Conservation (phyloP, 352 stramenopile genomes). For the Pythium phragmiticola region DNA sequence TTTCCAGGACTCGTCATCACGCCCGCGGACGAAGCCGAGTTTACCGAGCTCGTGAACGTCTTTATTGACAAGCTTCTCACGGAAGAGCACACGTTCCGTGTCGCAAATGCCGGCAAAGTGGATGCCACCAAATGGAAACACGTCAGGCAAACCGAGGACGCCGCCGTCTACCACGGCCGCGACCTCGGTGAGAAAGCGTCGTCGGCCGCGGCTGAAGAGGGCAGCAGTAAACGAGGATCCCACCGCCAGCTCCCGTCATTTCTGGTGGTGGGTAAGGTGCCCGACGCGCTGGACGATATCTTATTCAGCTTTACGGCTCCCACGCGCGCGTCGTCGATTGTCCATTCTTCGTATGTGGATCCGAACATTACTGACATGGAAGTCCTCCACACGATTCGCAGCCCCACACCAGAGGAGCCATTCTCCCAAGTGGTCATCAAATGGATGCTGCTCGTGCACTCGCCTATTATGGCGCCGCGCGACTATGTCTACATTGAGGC, state of each 20-base stretch:
- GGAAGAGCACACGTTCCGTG: constrained; percentile 12
- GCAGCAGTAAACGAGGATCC: too few species aligned
- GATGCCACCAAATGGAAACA: constrained; percentile 26
- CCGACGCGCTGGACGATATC: constrained; percentile 14
- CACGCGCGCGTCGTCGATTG: constrained; percentile 8
- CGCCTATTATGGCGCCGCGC: constrained; percentile 25
- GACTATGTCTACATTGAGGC: constrained; percentile 55
- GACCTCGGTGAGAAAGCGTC: not conserved
- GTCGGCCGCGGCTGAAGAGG: not conserved
- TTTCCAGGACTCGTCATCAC: constrained; percentile 11
- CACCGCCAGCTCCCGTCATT: constrained; percentile 4
- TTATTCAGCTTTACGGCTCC: constrained; percentile 17
- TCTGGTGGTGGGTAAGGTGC: constrained; percentile 6
- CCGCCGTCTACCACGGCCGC: constrained; percentile 14
- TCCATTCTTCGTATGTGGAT: constrained; percentile 30
- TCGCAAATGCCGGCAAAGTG: constrained; percentile 31
- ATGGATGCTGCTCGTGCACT: constrained; percentile 31
- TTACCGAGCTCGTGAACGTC: constrained; percentile 11
- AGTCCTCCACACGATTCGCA: constrained; percentile 35
- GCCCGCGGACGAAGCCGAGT: not conserved
- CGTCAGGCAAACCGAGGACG: constrained; percentile 14
- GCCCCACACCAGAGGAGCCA: constrained; percentile 31
- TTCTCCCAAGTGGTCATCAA: constrained; percentile 30
- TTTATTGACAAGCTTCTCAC: constrained; percentile 19
- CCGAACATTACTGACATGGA: constrained; percentile 38